Evolutionary conservation across 495 filamentous ascomycete species (phyloP).

Genomic region (Annulohypoxylon stygium): DNA sequence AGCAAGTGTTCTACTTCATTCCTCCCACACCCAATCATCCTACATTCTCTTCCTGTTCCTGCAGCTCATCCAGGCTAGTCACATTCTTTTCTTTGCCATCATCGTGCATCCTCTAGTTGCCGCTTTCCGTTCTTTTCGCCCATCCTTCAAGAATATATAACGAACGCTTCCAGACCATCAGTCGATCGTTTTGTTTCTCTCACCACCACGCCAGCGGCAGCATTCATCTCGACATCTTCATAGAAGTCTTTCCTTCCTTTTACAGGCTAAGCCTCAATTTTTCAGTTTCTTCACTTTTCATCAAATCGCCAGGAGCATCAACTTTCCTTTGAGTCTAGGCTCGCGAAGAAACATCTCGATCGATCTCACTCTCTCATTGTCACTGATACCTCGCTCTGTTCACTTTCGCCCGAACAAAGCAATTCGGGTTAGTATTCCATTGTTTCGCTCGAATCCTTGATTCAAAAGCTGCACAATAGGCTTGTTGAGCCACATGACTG

Average conservation of each 20-base stretch:
- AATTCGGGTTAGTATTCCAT: slow-evolving; percentile 42
- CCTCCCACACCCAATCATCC: slow-evolving; percentile 50
- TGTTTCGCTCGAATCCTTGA: slow-evolving; percentile 9
- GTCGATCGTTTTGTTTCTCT: slow-evolving; percentile 48
- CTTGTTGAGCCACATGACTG: slow-evolving; percentile 37
- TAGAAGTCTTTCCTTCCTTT: slow-evolving; percentile 50
- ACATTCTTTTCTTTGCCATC: slow-evolving; percentile 40
- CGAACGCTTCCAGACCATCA: slow-evolving; percentile 38
- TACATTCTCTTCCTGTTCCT: slow-evolving; percentile 44
- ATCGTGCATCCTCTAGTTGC: slow-evolving; percentile 44
- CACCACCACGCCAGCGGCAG: slow-evolving; percentile 46
- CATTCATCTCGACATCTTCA: slow-evolving; percentile 49
- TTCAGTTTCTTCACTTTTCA: slow-evolving; percentile 41
- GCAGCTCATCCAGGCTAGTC: slow-evolving; percentile 42
- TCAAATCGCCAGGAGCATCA: slow-evolving; percentile 58
- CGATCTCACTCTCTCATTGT: slow-evolving; percentile 41
- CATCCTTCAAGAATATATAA: slow-evolving; percentile 51
- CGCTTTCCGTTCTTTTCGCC: slow-evolving; percentile 42
- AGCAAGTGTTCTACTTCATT: slow-evolving; percentile 44
- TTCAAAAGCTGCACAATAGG: slow-evolving; percentile 27
- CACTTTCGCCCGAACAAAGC: slow-evolving; percentile 41
- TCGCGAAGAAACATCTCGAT: slow-evolving; percentile 49
- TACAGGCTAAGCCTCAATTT: slow-evolving; percentile 54
- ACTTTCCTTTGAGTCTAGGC: slow-evolving; percentile 52
- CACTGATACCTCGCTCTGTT: slow-evolving; percentile 44